Evolutionary conservation across 139 green algal genomes (phyloP), one percentile per base, ranked within the genome.

Genomic region (Tetratostichococcus sp.): DNA sequence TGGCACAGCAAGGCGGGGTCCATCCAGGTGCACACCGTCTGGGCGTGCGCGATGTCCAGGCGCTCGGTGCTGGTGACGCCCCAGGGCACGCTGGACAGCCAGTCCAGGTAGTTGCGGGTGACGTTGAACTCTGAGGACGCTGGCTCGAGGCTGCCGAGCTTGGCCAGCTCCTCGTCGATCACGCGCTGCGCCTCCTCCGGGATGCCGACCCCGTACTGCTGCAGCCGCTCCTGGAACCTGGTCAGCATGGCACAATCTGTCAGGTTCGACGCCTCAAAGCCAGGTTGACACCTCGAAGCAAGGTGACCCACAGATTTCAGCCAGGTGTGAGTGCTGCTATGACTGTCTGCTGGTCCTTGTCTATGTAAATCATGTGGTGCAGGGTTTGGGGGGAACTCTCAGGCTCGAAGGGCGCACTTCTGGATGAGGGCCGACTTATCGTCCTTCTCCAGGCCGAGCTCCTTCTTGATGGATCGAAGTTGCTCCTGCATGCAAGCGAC

Each of bases 401-500:
- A n/a, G n/a, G n/a, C n/a, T n/a, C n/a, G n/a, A n/a, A n/a, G n/a
- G n/a, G n/a, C 72, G 50, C 75, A 88, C 87, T 91, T 95, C 73
- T 92, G 86, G 33, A 97, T 82, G 26, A 99, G 83, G 4, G 90
- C 90, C 16, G 80, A 90, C 85, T 98, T 98, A 82, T 99, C 95
- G 84, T 98, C 95, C 79, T 93, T 93, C 81, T 98, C 95, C 80
- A 99, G 86, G 21, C 95, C 95, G 72, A 99, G 85, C 86, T 97
- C 95, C 81, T 96, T 95, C 86, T 98, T 98, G 82, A 98, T 98
- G 79, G 72, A 87, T 75, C 93, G 93, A 31, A 98, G 86, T 87
- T 99, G 95, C 86, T 99, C 95, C 93, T 97, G 96, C 26, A 98
- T 81, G 69, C 98, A n/a, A n/a, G n/a, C n/a, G n/a, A n/a, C n/a